Conservation (phyloP, 2,329 filamentous ascomycete genomes). For the Ciborinia camelliae region DNA sequence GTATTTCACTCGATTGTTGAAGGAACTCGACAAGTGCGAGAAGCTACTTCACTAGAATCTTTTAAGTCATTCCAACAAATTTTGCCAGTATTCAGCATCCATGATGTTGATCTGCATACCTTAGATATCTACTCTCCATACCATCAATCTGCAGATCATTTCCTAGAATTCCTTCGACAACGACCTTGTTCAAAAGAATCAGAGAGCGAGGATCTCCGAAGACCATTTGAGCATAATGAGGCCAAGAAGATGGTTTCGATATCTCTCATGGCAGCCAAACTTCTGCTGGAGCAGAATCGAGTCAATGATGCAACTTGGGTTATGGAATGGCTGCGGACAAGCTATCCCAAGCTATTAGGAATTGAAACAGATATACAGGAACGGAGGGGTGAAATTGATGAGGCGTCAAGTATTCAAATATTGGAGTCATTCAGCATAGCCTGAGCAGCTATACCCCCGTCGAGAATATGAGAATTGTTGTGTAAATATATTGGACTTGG, state of each 20-base stretch:
- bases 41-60: conserved; percentile 8
- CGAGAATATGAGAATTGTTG: too few species aligned
- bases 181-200: background rate
- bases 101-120: conserved; percentile 8
- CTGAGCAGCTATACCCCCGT: background rate
- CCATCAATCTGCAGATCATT: conserved; percentile 25
- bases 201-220: background rate
- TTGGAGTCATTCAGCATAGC: conserved; percentile 27
- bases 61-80: conserved; percentile 13
- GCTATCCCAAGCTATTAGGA: conserved; percentile 29
- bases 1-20: background rate
- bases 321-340: conserved; percentile 30
- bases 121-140: conserved; percentile 28
- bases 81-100: conserved; percentile 6
- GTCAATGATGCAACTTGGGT: conserved; percentile 31
- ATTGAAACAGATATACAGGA: conserved; percentile 23
- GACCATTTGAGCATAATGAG: background rate
- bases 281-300: conserved; percentile 28
- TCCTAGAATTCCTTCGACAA: conserved; percentile 8
- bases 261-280: conserved; percentile 30
- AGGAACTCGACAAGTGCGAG: background rate
- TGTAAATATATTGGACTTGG: background rate
- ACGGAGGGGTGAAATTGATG: conserved; percentile 22
- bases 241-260: conserved; percentile 19
- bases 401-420: conserved; percentile 32